These are phyloP conservation scores for Achlya hypogyna DNA, from an alignment of 352 stramenopile species.

Conservation along the genomic window DNA sequence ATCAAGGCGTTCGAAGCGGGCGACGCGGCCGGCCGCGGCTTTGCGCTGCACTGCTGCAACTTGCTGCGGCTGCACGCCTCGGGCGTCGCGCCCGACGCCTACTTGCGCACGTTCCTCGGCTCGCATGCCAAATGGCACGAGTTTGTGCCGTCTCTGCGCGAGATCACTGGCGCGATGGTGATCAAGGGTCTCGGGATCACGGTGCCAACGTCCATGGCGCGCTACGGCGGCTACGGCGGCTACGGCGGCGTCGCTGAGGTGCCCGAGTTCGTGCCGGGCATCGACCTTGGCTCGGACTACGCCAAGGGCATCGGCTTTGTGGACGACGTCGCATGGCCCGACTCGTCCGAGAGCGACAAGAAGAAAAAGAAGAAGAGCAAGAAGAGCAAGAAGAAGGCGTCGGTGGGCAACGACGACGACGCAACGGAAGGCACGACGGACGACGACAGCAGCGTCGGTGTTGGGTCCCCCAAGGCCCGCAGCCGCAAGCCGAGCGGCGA, in stretches of 20 bases:
- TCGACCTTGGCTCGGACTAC: conserved; percentile 78
- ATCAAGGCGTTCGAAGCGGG: conserved; percentile 75
- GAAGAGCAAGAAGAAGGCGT: conserved; percentile 50
- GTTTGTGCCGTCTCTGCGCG: conserved; percentile 61
- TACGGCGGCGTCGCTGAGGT: conserved; percentile 36
- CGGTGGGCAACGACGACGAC: conserved; percentile 26
- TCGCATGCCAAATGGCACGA: conserved; percentile 78
- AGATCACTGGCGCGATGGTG: conserved; percentile 42
- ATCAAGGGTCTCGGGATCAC: conserved; percentile 62
- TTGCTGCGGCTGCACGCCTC: conserved; percentile 81
- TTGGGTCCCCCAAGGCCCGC: not conserved
- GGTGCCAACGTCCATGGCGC: conserved; percentile 53
- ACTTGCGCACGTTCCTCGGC: conserved; percentile 83
- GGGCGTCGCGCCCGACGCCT: conserved; percentile 78
- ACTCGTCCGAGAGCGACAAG: conserved; percentile 36
- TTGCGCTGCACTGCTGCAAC: conserved; percentile 86
- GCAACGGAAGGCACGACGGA: not conserved
- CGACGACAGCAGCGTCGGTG: not conserved
- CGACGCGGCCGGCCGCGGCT: conserved; percentile 48
- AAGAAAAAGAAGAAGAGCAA: conserved; percentile 53
- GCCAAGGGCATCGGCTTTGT: conserved; percentile 70
- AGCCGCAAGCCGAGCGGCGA: not conserved
- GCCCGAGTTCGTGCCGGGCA: conserved; percentile 43
- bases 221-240: conserved; percentile 39
- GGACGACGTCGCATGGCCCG: conserved; percentile 76